Evolutionary conservation across 331 rosid genomes (phyloP).

Genomic region (Rhamnella rubrinervis): DNA sequence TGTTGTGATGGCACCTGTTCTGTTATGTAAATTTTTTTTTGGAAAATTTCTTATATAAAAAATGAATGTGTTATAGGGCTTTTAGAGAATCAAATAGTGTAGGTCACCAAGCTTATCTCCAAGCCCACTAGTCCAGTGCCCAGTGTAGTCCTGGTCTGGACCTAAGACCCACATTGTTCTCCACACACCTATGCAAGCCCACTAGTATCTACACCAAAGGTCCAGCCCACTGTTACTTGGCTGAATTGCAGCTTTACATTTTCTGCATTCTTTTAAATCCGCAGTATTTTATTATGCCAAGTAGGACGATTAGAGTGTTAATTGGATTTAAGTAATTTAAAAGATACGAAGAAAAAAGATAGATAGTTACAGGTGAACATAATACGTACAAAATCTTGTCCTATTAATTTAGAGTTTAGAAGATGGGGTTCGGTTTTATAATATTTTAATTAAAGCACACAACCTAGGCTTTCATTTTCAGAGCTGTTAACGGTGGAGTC

Average conservation of each 20-base stretch:
- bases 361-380: constrained; percentile 5
- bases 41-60: too few relatives aligned
- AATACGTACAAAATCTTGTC: too few relatives aligned
- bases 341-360: not conserved
- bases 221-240: not conserved
- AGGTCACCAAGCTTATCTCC: too few relatives aligned
- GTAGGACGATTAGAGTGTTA: not conserved
- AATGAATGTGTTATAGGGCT: too few relatives aligned
- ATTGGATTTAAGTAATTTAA: not conserved
- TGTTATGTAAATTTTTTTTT: too few relatives aligned
- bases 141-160: too few relatives aligned
- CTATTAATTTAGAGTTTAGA: constrained; percentile 1
- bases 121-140: too few relatives aligned
- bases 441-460: not conserved
- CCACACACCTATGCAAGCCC: too few relatives aligned
- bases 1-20: too few relatives aligned
- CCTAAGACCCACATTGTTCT: too few relatives aligned
- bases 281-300: not conserved
- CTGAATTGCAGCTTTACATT: not conserved
- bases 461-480: constrained; percentile 1
- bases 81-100: too few relatives aligned
- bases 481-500: not conserved
- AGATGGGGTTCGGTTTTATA: not conserved
- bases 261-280: not conserved
- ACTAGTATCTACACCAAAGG: too few relatives aligned